Conservation (phyloP, 352 stramenopile genomes). For the Pythium coloratum region DNA sequence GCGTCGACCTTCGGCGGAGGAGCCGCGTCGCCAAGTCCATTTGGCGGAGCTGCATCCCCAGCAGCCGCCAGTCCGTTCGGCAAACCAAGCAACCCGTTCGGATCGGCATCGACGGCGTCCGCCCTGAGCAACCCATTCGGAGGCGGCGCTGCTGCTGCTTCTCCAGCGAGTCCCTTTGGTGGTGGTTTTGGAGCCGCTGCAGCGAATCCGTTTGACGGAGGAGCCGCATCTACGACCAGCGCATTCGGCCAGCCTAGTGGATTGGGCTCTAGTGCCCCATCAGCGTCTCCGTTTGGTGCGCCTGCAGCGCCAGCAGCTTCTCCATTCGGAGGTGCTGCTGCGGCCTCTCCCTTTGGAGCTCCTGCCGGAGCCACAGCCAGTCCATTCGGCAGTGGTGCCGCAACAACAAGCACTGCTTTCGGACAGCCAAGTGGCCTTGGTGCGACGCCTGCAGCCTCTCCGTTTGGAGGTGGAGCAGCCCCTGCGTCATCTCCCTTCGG, state of each 20-base stretch:
- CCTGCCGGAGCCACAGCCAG: not conserved
- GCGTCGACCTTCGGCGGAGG: conserved; percentile 9
- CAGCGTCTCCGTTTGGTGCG: conserved; percentile 8
- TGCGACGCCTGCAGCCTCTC: conserved; percentile 9
- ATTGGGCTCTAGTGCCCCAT: not conserved
- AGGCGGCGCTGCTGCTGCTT: not conserved
- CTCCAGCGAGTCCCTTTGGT: conserved; percentile 11
- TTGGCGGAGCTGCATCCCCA: conserved; percentile 24
- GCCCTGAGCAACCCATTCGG: not conserved
- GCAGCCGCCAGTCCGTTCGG: conserved; percentile 11
- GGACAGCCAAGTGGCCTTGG: conserved; percentile 14
- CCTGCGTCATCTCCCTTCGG: conserved; percentile 19
- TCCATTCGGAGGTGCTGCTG: conserved; percentile 8
- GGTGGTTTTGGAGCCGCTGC: not conserved
- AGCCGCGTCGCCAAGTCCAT: conserved; percentile 29
- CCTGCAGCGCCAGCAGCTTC: conserved; percentile 5
- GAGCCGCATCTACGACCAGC: not conserved
- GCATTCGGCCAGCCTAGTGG: conserved; percentile 7
- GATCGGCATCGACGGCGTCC: not conserved
- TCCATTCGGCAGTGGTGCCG: conserved; percentile 17
- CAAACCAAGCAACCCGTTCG: conserved; percentile 41
- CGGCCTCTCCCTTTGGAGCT: conserved; percentile 11
- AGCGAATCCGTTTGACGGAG: conserved; percentile 16
- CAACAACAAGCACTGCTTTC: conserved; percentile 13
- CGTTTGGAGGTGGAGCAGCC: conserved; percentile 10